These are phyloP conservation scores for Starmerella gropengiesseri DNA, from an alignment of 805 yeast genomes.

Conservation along the genomic window DNA sequence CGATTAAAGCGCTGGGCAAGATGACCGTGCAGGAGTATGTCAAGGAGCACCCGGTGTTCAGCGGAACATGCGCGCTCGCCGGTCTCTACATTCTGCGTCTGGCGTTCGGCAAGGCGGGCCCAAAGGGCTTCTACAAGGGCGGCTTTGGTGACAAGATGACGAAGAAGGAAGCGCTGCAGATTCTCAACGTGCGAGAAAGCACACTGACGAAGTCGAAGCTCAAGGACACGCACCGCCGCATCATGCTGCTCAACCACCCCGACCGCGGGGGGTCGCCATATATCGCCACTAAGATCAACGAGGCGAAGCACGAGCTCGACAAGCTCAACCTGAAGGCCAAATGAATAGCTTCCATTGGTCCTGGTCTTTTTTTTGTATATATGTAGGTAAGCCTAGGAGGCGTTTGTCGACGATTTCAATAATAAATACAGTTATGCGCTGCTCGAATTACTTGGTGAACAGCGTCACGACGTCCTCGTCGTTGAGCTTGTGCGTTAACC, in stretches of 20 bases:
- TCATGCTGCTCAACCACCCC: conserved; percentile 79
- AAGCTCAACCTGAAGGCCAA: conserved; percentile 31
- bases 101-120: conserved; percentile 35
- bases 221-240: conserved; percentile 58
- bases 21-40: conserved; percentile 22
- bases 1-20: background rate
- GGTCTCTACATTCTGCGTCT: conserved; percentile 30
- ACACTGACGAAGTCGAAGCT: conserved; percentile 34
- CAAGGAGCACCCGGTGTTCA: conserved; percentile 58
- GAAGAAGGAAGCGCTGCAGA: conserved; percentile 77
- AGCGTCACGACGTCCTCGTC: conserved; percentile 93
- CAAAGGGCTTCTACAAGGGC: conserved; percentile 71
- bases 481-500: conserved; percentile 65
- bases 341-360: background rate
- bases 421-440: too few species aligned
- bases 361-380: background rate
- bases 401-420: too few species aligned
- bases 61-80: conserved; percentile 59
- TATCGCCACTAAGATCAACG: conserved; percentile 73
- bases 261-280: conserved; percentile 81
- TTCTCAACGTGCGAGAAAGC: conserved; percentile 49
- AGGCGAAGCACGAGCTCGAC: conserved; percentile 72
- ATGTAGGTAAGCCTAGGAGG: too few species aligned
- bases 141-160: conserved; percentile 88
- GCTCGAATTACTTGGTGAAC: conserved; percentile 53